phyloP scores from a whole-genome alignment of 2,329 filamentous ascomycete species.

The Purpureocillium takamizusanense region DNA sequence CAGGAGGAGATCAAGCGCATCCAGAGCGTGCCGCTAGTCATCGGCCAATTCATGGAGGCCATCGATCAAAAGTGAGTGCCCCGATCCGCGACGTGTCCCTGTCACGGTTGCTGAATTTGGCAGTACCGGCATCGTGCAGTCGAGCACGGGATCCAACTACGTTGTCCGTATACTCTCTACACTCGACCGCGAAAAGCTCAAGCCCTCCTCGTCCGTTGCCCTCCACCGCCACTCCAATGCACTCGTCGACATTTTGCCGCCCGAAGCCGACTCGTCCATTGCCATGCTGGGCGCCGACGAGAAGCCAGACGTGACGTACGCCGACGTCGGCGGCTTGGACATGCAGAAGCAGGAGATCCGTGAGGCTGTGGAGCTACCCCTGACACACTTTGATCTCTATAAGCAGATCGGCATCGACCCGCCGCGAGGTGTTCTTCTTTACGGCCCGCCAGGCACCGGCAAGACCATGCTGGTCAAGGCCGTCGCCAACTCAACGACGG shows the following conservation, averaged over 20 bases:
- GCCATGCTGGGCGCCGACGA: slow-evolving; percentile 95
- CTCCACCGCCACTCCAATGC: slow-evolving; percentile 98
- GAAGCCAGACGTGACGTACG: slow-evolving; percentile 97
- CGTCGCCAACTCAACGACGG: slow-evolving; percentile 95
- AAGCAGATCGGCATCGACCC: slow-evolving; percentile 99
- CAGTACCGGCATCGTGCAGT: slow-evolving; percentile 97
- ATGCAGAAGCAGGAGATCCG: slow-evolving; percentile 99
- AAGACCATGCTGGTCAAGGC: slow-evolving; percentile 99
- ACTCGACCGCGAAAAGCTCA: slow-evolving; percentile 94
- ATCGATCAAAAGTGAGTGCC: slow-evolving; percentile 88
- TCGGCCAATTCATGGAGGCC: slow-evolving; percentile 99
- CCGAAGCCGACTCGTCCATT: slow-evolving; percentile 96
- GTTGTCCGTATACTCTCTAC: slow-evolving; percentile 97
- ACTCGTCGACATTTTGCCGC: slow-evolving; percentile 96
- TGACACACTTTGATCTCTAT: slow-evolving; percentile 98
- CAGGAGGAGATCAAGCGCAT: slow-evolving; percentile 99
- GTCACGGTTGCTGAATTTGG: slow-evolving; percentile 2
- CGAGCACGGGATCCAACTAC: slow-evolving; percentile 96
- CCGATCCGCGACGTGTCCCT: slow-evolving; percentile 1
- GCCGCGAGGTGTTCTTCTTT: slow-evolving; percentile 89
- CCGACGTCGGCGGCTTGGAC: slow-evolving; percentile 92
- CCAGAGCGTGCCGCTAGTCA: slow-evolving; percentile 94
- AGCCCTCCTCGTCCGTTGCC: slow-evolving; percentile 94
- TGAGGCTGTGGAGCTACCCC: slow-evolving; percentile 90
- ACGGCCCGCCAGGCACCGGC: slow-evolving; percentile 89